Percentiles rank a stretch among this genome's conserved stretches.
These are phyloP conservation scores for Neopestalotiopsis clavispora DNA, from an alignment of 2,329 filamentous ascomycete genomes.

Conservation along the genomic window DNA sequence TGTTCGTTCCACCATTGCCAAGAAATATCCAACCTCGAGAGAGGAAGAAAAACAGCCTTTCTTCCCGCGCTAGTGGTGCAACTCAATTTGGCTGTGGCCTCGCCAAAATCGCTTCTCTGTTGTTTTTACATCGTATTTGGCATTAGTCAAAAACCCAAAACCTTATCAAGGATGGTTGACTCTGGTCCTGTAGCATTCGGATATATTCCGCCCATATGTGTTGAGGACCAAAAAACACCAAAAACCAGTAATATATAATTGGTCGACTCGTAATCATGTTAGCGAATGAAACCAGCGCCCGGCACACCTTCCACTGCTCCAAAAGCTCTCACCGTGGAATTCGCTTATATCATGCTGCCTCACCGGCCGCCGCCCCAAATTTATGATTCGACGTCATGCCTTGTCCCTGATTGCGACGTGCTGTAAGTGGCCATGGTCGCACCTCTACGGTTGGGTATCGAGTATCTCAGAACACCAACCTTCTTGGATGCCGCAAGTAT, in stretches of 20 bases:
- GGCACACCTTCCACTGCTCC: neutral
- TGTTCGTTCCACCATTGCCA: neutral
- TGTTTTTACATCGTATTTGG: neutral
- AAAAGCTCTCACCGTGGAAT: neutral
- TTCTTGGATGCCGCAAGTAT: neutral
- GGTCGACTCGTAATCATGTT: neutral
- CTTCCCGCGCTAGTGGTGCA: neutral
- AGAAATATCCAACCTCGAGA: neutral
- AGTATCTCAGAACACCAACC: neutral
- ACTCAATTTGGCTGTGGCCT: neutral
- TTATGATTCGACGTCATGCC: neutral
- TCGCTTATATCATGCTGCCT: neutral
- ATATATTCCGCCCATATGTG: neutral
- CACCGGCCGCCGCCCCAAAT: neutral
- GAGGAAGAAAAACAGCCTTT: neutral
- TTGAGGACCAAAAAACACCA: neutral
- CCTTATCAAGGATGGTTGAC: neutral
- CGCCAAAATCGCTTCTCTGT: neutral
- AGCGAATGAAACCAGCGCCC: neutral
- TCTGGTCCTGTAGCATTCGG: neutral
- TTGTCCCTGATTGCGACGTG: no score
- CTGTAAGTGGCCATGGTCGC: neutral
- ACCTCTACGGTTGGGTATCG: neutral
- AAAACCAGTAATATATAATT: neutral
- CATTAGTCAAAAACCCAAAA: neutral